A percentile compares a stretch with the other conserved stretches of the same genome.
Evolutionary conservation across 2,329 filamentous ascomycete species (phyloP).

Genomic region (Trichoderma asperellum): DNA sequence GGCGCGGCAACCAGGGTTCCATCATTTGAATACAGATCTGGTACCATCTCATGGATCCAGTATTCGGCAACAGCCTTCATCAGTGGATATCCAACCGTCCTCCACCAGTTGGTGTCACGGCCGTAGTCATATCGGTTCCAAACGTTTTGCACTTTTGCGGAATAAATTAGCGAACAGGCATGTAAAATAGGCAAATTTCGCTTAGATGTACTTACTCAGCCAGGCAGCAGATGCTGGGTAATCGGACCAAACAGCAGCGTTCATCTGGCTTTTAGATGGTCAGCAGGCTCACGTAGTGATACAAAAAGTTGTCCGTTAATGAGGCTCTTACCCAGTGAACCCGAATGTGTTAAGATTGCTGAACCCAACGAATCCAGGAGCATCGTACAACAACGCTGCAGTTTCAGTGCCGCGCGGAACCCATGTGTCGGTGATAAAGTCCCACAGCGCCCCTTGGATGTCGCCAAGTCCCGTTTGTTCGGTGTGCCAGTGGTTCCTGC

Average conservation of each 20-base stretch:
- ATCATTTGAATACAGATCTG: slow-evolving; percentile 55
- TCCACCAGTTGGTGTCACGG: slow-evolving; percentile 51
- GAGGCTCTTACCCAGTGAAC: slow-evolving; percentile 46
- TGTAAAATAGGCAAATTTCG: background rate
- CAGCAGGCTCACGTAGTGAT: slow-evolving; percentile 36
- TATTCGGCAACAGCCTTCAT: slow-evolving; percentile 59
- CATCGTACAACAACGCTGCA: slow-evolving; percentile 57
- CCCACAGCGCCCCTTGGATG: slow-evolving; percentile 53
- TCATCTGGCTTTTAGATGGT: slow-evolving; percentile 9
- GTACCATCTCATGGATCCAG: slow-evolving; percentile 58
- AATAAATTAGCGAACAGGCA: background rate
- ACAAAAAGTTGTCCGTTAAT: accelerated
- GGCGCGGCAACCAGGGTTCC: slow-evolving; percentile 59
- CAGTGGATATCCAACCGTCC: slow-evolving; percentile 54
- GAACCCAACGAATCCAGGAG: slow-evolving; percentile 59
- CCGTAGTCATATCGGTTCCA: slow-evolving; percentile 61
- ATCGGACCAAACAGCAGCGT: slow-evolving; percentile 22
- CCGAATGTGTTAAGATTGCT: slow-evolving; percentile 64
- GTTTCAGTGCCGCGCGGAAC: slow-evolving; percentile 57
- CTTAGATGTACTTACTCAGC: slow-evolving; percentile 15
- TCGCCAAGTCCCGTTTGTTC: slow-evolving; percentile 56
- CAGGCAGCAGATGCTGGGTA: slow-evolving; percentile 26
- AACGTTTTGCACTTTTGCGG: slow-evolving; percentile 59
- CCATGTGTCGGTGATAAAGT: slow-evolving; percentile 59
- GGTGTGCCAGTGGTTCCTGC: slow-evolving; percentile 57